Conservation (phyloP, 345 rosid genomes). For the Stellera chamaejasme region DNA sequence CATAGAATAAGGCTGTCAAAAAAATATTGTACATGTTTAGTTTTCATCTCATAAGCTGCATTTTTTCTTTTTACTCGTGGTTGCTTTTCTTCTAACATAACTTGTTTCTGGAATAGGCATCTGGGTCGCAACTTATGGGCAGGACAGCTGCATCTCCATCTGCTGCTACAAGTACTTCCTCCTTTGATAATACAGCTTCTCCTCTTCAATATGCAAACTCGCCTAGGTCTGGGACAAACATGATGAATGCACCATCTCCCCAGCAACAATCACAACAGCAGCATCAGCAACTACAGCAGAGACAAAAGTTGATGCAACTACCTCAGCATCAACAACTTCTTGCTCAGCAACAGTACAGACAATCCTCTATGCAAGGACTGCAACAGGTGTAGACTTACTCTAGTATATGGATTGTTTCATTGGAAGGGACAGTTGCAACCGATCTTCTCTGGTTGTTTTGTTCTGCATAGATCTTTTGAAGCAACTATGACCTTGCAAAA, state of each 20-base stretch:
- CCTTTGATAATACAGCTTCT: constrained; percentile 68
- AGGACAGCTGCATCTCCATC: constrained; percentile 91
- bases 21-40: not conserved
- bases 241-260: constrained; percentile 84
- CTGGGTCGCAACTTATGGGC: constrained; percentile 70
- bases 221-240: constrained; percentile 67
- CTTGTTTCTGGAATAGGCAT: constrained; percentile 22
- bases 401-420: constrained; percentile 3
- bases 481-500: not conserved
- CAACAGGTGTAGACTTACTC: constrained; percentile 46
- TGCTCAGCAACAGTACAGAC: constrained; percentile 76
- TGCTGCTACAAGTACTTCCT: constrained; percentile 39
- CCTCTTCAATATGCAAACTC: constrained; percentile 88
- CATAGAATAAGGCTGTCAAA: not conserved
- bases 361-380: constrained; percentile 59
- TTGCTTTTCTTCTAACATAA: constrained; percentile 11
- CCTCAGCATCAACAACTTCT: constrained; percentile 74
- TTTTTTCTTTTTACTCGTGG: not conserved
- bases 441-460: not conserved
- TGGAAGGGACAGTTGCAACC: not conserved
- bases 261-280: constrained; percentile 68
- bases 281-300: constrained; percentile 53
- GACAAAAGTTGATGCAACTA: constrained; percentile 66
- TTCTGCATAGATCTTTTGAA: not conserved
- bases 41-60: no score